Evolutionary conservation across 352 stramenopile species (phyloP), one percentile per base, ranked within the genome.

Genomic region (Stramenopiles sp.): DNA sequence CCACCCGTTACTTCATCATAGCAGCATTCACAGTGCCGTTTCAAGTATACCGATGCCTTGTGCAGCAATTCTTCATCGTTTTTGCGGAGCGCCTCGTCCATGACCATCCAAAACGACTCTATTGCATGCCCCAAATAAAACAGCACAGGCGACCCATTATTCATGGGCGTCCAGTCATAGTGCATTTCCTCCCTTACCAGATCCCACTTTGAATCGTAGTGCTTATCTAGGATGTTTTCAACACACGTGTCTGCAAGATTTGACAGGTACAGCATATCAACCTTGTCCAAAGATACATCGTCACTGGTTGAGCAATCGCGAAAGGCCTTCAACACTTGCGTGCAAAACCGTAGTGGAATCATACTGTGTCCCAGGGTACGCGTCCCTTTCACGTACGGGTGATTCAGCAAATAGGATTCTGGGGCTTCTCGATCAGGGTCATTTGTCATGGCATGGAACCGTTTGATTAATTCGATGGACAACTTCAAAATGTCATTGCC

Each of bases 61-160:
- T 71, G 22, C 22, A 71, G 22, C 55, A 71, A 27, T 71, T 27
- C 55, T 27, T 71, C 22, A 27, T 71, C 27, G 22, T 27, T 27
- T 27, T 25, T 27, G 22, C 55, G 22, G 55, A 27, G 27, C 22
- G 22, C 55, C 55, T 71, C 55, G 55, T 71, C 55, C 55, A 71
- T 71, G 55, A 71, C 55, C 55, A 71, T 71, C 55, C 55, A 71
- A 71, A 71, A 27, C 22, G 55, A 71, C 55, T 71, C 55, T 27
- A 71, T 71, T 22, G 55, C 55, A 71, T 71, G 55, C 55, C 55
- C 55, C 55, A 71, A 71, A 27, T 71, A 71, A 71, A 71, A 71
- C 55, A 71, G 55, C 55, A 27, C 27, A 22, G 55, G 55, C 22
- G 55, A 71, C n/a, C n/a, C n/a, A n/a, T n/a, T n/a, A 27, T 71